A percentile compares a stretch with the other conserved stretches of the same genome.
These are phyloP conservation scores for Licmophora abbreviata DNA, from an alignment of 108 stramenopile species.

Conservation along the genomic window DNA sequence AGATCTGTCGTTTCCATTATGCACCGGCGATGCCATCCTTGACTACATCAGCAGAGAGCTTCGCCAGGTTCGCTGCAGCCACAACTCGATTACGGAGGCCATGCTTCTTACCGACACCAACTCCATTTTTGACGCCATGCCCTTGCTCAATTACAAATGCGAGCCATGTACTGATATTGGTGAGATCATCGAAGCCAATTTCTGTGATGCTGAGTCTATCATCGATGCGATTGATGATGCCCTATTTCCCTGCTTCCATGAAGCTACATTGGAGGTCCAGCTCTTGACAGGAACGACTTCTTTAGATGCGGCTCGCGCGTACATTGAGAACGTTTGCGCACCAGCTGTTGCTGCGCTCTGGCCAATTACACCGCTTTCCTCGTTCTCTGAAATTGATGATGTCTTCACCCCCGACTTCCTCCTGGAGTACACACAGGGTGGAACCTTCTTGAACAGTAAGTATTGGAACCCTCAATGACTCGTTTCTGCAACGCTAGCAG, in stretches of 20 bases:
- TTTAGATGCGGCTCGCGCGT: not conserved
- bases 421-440: slow-evolving; percentile 2
- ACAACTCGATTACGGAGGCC: not conserved
- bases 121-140: not conserved
- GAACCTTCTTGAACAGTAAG: not conserved
- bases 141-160: not conserved
- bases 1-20: too few species aligned
- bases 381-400: not conserved
- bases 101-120: not conserved
- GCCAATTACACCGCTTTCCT: not conserved
- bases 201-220: not conserved
- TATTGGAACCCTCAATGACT: too few species aligned
- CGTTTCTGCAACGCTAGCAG: too few species aligned
- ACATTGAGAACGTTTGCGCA: not conserved
- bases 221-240: not conserved
- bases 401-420: not conserved
- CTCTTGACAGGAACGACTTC: not conserved
- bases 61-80: not conserved
- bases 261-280: not conserved
- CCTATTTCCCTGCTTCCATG: not conserved
- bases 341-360: not conserved
- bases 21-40: too few species aligned
- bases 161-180: not conserved
- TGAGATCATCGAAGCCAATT: not conserved
- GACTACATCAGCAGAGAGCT: too few species aligned